Base-by-base conservation (phyloP, 2,329 filamentous ascomycete genomes). In the Diaporthe sp. region DNA sequence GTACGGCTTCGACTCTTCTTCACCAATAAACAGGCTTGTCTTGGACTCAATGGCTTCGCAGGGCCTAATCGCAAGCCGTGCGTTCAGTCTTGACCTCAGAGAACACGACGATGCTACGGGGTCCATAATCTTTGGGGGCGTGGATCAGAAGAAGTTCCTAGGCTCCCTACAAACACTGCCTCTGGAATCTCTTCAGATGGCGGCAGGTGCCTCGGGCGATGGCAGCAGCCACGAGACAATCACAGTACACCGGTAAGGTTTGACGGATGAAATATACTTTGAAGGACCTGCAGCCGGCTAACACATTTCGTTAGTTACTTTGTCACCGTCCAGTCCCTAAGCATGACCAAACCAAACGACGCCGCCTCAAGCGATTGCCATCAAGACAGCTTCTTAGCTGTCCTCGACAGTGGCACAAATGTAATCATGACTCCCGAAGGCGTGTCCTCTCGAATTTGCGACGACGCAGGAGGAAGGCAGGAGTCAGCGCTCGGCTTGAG, bases 351-450 rank as follows among this genome's bases (percentile, higher is more conserved):
- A 25, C 71, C 77, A 17, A 55, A 55, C 39, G 22, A 44, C 13
- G 49, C 15, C 22, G 39, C 25, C 17, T 71, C 60, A 37, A 77
- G 67, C 31, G 44, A 55, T 25, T 75, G 72, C 49, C 37, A 49
- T 53, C 58, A 65, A 22, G 71, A 9, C 15, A 49, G 28, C 42
- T 76, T 78, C 49, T 83, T 86, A 10, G 88, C 88, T 7, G 83
- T 90, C 5, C 85, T 91, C 44, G 89, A 91, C 81, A 90, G 88
- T 7, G 90, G 90, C 20, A 87, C 85, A 73, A 88, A 85, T 57
- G 80, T 88, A 75, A 89, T 86, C 79, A 88, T 90, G 77, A 83
- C 91, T 0, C 89, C 89, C 2, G 82, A 88, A 77, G 81, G 84
- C 60, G 81, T 90, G 58, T 83, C 85, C 2, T 55, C 37, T 17